These are phyloP conservation scores for Cyclocybe cylindracea DNA, from an alignment of 768 basidiomycete species.

Conservation along the genomic window DNA sequence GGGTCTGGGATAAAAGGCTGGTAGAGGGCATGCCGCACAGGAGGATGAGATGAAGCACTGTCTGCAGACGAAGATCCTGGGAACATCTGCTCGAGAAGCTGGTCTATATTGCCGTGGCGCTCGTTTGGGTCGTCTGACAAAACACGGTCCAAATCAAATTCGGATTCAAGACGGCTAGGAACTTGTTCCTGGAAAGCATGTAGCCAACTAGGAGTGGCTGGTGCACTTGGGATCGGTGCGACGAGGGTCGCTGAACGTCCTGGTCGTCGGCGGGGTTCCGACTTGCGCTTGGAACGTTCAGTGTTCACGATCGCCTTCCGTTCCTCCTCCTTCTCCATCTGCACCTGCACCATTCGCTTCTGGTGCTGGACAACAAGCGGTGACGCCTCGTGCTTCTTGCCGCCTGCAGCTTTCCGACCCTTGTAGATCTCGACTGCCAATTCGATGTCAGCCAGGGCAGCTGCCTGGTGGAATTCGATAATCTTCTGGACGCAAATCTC, in stretches of 20 bases:
- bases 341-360: slow-evolving; percentile 37
- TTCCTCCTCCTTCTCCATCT: slow-evolving; percentile 48
- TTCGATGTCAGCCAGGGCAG: slow-evolving; percentile 43
- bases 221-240: slow-evolving; percentile 18
- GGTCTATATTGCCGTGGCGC: slow-evolving; percentile 14
- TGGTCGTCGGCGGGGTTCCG: slow-evolving; percentile 19
- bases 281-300: slow-evolving; percentile 37
- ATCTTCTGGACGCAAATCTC: slow-evolving; percentile 47
- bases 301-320: slow-evolving; percentile 42
- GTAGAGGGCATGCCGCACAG: not conserved
- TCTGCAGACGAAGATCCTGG: not conserved
- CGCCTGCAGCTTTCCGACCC: slow-evolving; percentile 31
- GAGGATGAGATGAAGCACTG: not conserved
- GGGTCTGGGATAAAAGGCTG: not conserved
- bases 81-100: slow-evolving; percentile 12
- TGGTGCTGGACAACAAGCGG: slow-evolving; percentile 39
- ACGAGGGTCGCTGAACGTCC: slow-evolving; percentile 18
- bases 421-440: slow-evolving; percentile 39
- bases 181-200: slow-evolving; percentile 15
- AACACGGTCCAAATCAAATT: slow-evolving; percentile 13
- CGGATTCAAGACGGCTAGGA: slow-evolving; percentile 4
- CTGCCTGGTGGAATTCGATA: slow-evolving; percentile 50
- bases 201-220: slow-evolving; percentile 18
- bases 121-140: slow-evolving; percentile 11
- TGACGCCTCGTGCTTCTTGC: slow-evolving; percentile 28